These are phyloP conservation scores for Mytilinidion resinicola DNA, from an alignment of 495 filamentous ascomycete genomes.

Conservation along the genomic window DNA sequence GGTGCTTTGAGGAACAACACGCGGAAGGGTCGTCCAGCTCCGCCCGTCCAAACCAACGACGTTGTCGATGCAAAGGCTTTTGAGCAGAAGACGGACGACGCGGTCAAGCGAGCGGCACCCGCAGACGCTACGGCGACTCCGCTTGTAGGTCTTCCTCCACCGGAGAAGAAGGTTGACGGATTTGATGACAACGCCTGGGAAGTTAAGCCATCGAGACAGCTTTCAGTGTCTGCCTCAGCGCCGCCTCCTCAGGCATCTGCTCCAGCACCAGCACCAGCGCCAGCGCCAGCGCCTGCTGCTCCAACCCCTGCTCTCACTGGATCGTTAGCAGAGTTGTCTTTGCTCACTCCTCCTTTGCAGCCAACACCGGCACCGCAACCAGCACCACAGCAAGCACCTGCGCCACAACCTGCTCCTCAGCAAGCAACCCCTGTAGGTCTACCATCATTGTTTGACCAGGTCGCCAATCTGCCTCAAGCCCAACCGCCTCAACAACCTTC, in stretches of 20 bases:
- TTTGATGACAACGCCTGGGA: conserved; percentile 99
- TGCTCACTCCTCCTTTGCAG: conserved; percentile 69
- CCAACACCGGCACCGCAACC: conserved; percentile 53
- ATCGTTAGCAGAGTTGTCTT: conserved; percentile 70
- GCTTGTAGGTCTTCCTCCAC: conserved; percentile 43
- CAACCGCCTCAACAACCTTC: conserved; percentile 41
- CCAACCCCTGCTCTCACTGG: conserved; percentile 55
- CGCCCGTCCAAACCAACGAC: conserved; percentile 75
- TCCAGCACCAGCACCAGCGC: conserved; percentile 36
- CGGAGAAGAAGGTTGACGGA: conserved; percentile 46
- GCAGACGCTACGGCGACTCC: conserved; percentile 45
- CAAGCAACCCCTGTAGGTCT: conserved; percentile 22
- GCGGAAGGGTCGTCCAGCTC: conserved; percentile 83
- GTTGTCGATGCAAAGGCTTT: conserved; percentile 84
- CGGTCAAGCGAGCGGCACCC: conserved; percentile 39
- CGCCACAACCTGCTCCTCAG: conserved; percentile 37
- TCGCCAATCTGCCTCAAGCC: conserved; percentile 34
- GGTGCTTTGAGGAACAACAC: conserved; percentile 89
- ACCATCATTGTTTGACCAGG: conserved; percentile 25
- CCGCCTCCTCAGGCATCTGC: conserved; percentile 34
- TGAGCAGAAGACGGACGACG: conserved; percentile 52
- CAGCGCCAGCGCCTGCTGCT: conserved; percentile 35
- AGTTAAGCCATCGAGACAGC: conserved; percentile 79
- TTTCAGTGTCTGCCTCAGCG: conserved; percentile 34
- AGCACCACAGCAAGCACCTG: conserved; percentile 11